A percentile compares a stretch with the other conserved stretches of the same genome.
These are phyloP conservation scores for Penicillium expansum DNA, from an alignment of 2,329 filamentous ascomycete species.

Conservation along the genomic window DNA sequence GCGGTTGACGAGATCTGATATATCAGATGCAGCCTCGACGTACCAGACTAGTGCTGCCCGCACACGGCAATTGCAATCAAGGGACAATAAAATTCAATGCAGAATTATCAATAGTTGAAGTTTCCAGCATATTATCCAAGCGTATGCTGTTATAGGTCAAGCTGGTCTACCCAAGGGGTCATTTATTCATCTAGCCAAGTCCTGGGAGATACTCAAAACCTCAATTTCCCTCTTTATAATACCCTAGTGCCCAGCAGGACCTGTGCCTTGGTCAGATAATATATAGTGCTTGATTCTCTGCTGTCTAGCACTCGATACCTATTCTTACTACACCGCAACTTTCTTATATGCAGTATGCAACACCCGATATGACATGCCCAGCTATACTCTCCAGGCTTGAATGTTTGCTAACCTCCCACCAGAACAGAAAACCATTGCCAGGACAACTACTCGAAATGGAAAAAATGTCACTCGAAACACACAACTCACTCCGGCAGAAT, in stretches of 20 bases:
- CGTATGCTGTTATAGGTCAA: neutral
- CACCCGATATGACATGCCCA: neutral
- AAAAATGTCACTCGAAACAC: neutral
- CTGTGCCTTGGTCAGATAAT: neutral
- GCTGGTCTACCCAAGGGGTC: neutral
- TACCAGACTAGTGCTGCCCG: neutral
- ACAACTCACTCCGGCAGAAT: neutral
- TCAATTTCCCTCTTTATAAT: neutral
- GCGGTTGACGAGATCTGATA: neutral
- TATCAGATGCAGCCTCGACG: neutral
- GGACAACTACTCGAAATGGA: neutral
- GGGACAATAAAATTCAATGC: conserved; percentile 2
- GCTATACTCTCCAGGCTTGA: neutral
- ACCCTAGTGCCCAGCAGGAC: neutral
- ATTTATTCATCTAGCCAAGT: neutral
- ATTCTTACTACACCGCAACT: neutral
- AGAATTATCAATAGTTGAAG: conserved; percentile 1
- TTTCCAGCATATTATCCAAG: conserved; percentile 6
- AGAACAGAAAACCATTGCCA: neutral
- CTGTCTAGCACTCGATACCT: neutral
- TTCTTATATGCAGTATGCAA: neutral
- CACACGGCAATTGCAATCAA: conserved; percentile 6
- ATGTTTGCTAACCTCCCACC: neutral
- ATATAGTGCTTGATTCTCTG: neutral
- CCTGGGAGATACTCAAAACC: neutral